Evolutionary conservation across 2,329 filamentous ascomycete genomes (phyloP), one percentile per base, ranked within the genome.

Genomic region (Colletotrichum eremochloae): DNA sequence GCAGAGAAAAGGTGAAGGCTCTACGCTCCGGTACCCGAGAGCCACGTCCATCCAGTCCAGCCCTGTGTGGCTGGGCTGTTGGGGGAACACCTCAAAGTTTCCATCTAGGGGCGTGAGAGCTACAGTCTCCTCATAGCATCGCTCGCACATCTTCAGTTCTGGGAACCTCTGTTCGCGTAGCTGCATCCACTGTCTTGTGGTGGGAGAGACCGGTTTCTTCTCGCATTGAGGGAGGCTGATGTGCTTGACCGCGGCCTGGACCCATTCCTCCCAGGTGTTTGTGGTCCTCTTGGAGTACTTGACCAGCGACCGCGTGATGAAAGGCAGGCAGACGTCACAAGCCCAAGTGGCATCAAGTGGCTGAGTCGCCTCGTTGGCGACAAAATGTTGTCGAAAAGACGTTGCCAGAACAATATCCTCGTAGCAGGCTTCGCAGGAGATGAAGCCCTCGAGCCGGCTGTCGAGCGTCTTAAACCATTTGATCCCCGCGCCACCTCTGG

Each of bases 51-150:
- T 71, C 63, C 55, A 50, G n/a, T 67, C 64, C 7, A n/a, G 36
- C 8, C 44, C 69, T 5, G n/a, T 70, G 29, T 6, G 9, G 7
- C 40, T 64, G 1, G 68, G 38, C 29, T 56, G 52, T 9, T 53
- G 48, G 8, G 53, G 36, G 12, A 65, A 31, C 44, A 14, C 12
- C n/a, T 72, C 31, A 66, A 74, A 83, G 11, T 80, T 75, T 6
- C 61, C 46, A 0, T 70, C 77, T 8, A 83, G 79, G 0, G 61
- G 61, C 0, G 81, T 82, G 3, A 77, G 55, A 0, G 75, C 78
- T 7, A 82, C n/a, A 15, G 76, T 78, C 24, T 83, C 81, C 14
- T 82, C 67, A 67, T 79, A 82, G 31, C 82, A 83, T 1, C 79
- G 68, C 56, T 82, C 79, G 63, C 82, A 83, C 0, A 80, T 73